Base-by-base conservation (phyloP, 164 flowering plant genomes). In the Magnolia kwangsiensis region DNA sequence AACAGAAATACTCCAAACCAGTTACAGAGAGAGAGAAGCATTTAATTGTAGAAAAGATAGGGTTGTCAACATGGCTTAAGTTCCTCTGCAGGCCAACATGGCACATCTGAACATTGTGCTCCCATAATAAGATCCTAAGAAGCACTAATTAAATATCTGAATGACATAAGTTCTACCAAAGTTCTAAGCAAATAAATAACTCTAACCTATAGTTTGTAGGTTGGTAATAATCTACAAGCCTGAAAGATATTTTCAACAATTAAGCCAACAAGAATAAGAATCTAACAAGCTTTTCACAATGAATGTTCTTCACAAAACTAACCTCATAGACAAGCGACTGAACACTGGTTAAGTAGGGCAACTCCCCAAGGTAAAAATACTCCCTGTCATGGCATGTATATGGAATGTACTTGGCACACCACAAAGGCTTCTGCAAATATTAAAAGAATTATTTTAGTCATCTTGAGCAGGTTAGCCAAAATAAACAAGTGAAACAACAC, bases 251-350 rank as follows among this genome's bases (percentile, higher is more conserved):
- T 27, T 27, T 37, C 45, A 37, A 37, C 7, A 37, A 37, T 67
- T 67, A 29, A 18, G n/a, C 49, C 49, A 67, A 18, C 18, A 67
- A 18, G 29, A 64, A 37, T 63, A 61, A 55, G 61, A 55, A 72
- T 31, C 19, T 72, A 72, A 72, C 13, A 20, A 72, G 63, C 27
- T 45, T 72, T 51, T 18, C 27, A 29, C 20, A 27, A 77, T 37
- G 16, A 65, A 37, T 3, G n/a, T 73, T 24, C 14, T 55, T 69
- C 55, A 50, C 37, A 23, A 68, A 2, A 51, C 76, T 74, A 78
- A 92, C 98, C 98, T 96, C 98, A 78, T 83, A 93, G 18, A 86
- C 74, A 74, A 96, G 83, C 71, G 97, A 83, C 77, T 87, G 90
- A 2, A 68, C 71, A 72, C 75, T 77, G 37, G 87, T 88, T 74